Percentiles rank a stretch among this genome's conserved stretches.
These are phyloP conservation scores for Tilletia setariae DNA, from an alignment of 1,284 basidiomycete species.

Conservation along the genomic window DNA sequence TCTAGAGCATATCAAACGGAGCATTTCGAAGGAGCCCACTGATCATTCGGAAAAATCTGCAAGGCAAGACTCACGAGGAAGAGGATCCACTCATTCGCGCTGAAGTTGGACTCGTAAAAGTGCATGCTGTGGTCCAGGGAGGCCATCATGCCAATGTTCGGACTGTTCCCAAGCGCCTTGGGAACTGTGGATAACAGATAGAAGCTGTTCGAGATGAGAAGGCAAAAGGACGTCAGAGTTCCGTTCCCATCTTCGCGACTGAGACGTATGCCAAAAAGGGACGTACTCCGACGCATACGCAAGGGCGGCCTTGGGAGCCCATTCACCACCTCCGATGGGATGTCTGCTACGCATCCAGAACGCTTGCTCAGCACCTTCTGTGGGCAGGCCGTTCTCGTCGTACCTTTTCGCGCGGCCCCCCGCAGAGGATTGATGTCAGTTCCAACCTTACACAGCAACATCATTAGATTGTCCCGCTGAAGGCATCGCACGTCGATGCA, in stretches of 20 bases:
- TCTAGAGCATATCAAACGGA: too few relatives aligned
- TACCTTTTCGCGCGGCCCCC: too few relatives aligned
- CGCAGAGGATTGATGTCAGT: neutral
- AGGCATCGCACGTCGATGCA: neutral
- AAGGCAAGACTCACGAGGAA: conserved; percentile 33
- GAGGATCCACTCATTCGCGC: conserved; percentile 47
- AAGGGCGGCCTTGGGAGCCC: conserved; percentile 47
- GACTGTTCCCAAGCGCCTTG: conserved; percentile 37
- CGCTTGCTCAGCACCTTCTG: conserved; percentile 43
- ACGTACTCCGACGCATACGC: conserved; percentile 41
- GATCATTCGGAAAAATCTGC: conserved; percentile 7
- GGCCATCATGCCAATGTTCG: conserved; percentile 49
- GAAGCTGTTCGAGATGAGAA: conserved; percentile 25
- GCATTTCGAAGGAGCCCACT: neutral
- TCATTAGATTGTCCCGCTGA: too few relatives aligned
- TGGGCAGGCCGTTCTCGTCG: conserved; percentile 37
- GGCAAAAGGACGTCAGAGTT: neutral
- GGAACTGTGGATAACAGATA: conserved; percentile 43
- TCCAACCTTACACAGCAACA: neutral
- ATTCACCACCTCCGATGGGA: conserved; percentile 31
- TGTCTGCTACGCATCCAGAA: conserved; percentile 48
- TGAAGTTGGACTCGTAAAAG: conserved; percentile 46
- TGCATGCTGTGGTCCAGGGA: conserved; percentile 50
- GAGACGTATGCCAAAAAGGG: too few relatives aligned
- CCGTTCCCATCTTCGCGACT: too few relatives aligned